Base-by-base conservation (phyloP, 352 stramenopile genomes). In the Phytophthora foliorum region DNA sequence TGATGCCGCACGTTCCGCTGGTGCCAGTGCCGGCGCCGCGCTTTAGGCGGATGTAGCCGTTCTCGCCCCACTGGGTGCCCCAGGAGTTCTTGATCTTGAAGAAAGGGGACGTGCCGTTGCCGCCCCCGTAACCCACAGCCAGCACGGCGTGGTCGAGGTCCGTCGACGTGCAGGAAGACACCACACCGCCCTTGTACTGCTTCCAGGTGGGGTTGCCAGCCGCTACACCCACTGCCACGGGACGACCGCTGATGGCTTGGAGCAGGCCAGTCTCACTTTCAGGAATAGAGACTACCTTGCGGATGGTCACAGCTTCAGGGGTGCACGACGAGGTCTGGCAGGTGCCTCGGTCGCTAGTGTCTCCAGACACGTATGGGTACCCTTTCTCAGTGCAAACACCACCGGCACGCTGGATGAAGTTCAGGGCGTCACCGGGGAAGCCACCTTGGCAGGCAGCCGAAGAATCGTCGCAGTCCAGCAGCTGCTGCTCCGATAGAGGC, bases 41-140 rank as follows among this genome's bases (percentile, higher is more conserved):
- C 34, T 96, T 86, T 10, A 99, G 82, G 21, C 88, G 87, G 48
- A 99, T 98, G 87, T 94, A 99, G 59, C 97, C 97, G 19, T 78
- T 75, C 58, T 98, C 92, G 54, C 97, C 97, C 97, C 96, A 99
- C 25, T 69, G 65, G 7, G 82, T 72, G 50, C 97, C 97, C 97
- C 97, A 99, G 57, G 97, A 98, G 80, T 99, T 99, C 69, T 98
- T 98, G 46, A 99, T 94, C 77, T 98, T 99, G 90, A 97, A 99
- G 72, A 74, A 89, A 21, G 68, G 71, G 44, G 74, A 55, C n/a
- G 64, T 55, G 52, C 42, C 64, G 8, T 72, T 72, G 6, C 39
- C 75, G 38, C 38, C 55, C 39, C 88, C 90, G 74, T 98, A 99
- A n/a, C 97, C 97, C 16, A 99, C 96, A 6, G 94, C 94, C 63